phyloP scores from a whole-genome alignment of 495 filamentous ascomycete genomes.

The Barbatosphaeria neglecta region DNA sequence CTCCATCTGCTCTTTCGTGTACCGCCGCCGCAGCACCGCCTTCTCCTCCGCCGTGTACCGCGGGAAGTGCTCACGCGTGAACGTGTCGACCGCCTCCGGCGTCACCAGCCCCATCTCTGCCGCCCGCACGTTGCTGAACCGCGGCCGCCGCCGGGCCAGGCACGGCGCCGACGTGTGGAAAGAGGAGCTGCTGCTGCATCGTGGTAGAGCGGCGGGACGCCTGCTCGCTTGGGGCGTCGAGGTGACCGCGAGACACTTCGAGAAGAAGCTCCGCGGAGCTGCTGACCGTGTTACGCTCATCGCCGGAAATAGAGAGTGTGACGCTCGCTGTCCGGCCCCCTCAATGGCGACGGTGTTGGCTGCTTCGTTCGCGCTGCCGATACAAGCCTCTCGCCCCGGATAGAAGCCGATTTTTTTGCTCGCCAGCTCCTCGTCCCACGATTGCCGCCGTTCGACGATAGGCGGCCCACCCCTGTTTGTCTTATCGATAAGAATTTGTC shows the following conservation, averaged over 20 bases:
- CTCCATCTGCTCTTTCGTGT: slow-evolving; percentile 70
- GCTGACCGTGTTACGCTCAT: slow-evolving; percentile 22
- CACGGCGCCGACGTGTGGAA: slow-evolving; percentile 36
- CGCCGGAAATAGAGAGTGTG: slow-evolving; percentile 2
- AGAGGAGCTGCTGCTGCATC: slow-evolving; percentile 18
- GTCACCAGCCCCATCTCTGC: slow-evolving; percentile 28
- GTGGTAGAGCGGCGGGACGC: slow-evolving; percentile 5
- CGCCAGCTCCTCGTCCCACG: too few relatives aligned
- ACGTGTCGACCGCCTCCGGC: slow-evolving; percentile 27
- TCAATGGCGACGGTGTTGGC: background rate
- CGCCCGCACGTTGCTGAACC: slow-evolving; percentile 32
- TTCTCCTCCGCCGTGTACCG: slow-evolving; percentile 61
- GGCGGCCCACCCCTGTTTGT: too few relatives aligned
- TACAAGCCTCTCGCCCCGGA: too few relatives aligned
- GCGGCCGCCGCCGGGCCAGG: slow-evolving; percentile 21
- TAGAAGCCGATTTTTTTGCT: background rate
- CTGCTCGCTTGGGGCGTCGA: slow-evolving; percentile 9
- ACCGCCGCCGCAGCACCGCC: slow-evolving; percentile 47
- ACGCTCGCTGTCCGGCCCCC: background rate
- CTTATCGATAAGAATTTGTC: too few relatives aligned
- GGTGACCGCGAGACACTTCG: slow-evolving; percentile 12
- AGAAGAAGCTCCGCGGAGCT: slow-evolving; percentile 17
- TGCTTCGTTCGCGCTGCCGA: too few relatives aligned
- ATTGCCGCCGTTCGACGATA: too few relatives aligned
- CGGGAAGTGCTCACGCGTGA: slow-evolving; percentile 38